phyloP scores from a whole-genome alignment of 768 basidiomycete genomes.

The Rhizopogon salebrosus region DNA sequence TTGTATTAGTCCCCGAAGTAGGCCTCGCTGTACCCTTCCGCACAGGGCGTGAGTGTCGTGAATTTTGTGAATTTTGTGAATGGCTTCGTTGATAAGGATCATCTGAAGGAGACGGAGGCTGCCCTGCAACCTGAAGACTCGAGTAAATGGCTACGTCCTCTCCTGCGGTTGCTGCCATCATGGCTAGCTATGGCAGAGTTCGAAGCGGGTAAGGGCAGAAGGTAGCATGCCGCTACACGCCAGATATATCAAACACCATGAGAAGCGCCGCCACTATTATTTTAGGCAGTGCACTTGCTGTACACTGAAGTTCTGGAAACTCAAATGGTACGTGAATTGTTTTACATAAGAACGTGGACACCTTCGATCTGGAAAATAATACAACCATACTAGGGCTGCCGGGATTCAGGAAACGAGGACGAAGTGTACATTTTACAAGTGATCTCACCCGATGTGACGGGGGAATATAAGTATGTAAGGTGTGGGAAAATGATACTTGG shows the following conservation, averaged over 20 bases:
- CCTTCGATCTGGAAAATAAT: neutral
- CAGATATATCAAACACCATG: no score
- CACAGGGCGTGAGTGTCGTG: neutral
- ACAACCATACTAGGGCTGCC: neutral
- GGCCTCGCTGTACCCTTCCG: neutral
- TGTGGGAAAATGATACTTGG: neutral
- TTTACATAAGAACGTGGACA: neutral
- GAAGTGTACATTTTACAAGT: neutral
- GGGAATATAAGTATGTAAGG: neutral
- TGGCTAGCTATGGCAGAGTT: no score
- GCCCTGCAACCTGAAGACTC: neutral
- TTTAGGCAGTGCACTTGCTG: neutral
- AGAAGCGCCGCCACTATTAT: no score
- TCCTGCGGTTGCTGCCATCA: neutral
- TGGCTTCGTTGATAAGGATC: neutral
- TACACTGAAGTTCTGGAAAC: neutral
- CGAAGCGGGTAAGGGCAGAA: no score
- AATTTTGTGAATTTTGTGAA: neutral
- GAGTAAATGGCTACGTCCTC: neutral
- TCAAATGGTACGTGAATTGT: neutral
- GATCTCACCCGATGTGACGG: neutral
- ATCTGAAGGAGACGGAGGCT: slow-evolving; percentile 2
- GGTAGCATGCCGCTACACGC: no score
- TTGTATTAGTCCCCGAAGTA: neutral
- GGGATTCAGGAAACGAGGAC: neutral